Evolutionary conservation across 768 basidiomycete species (phyloP).

Genomic region (Mycena belliarum): DNA sequence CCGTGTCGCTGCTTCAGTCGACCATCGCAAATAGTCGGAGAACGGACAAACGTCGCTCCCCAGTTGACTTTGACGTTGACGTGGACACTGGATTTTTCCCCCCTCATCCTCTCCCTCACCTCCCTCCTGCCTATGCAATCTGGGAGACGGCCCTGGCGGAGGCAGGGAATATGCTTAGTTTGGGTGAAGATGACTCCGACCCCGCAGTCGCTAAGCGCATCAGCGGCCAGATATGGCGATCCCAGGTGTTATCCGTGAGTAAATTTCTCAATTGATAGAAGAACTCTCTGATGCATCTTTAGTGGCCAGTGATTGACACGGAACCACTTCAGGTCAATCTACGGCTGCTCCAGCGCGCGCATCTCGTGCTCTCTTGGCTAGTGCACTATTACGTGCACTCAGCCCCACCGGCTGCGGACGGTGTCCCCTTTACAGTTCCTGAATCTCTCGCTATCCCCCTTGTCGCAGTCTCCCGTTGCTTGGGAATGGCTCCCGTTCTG

Average conservation of each 20-base stretch:
- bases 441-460: constrained; percentile 77
- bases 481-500: constrained; percentile 90
- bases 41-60: constrained; percentile 34
- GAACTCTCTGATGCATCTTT: constrained; percentile 14
- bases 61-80: constrained; percentile 57
- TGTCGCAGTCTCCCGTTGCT: constrained; percentile 66
- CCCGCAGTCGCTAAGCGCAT: constrained; percentile 48
- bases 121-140: constrained; percentile 52
- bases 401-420: constrained; percentile 43
- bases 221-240: constrained; percentile 70
- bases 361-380: constrained; percentile 87
- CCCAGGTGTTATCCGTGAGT: constrained; percentile 62
- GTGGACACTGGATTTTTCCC: constrained; percentile 85
- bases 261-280: constrained; percentile 5
- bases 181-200: constrained; percentile 57
- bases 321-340: constrained; percentile 52
- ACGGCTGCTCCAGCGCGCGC: constrained; percentile 76
- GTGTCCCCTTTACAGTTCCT: constrained; percentile 60
- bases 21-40: constrained; percentile 36
- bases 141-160: constrained; percentile 73
- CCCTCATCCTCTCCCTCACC: constrained; percentile 53
- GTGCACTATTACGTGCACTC: constrained; percentile 91
- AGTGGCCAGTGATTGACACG: constrained; percentile 72
- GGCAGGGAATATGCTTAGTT: constrained; percentile 53
- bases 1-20: constrained; percentile 47